Evolutionary conservation across 208 protist genomes (phyloP).

Genomic region (Strigomonas culicis): DNA sequence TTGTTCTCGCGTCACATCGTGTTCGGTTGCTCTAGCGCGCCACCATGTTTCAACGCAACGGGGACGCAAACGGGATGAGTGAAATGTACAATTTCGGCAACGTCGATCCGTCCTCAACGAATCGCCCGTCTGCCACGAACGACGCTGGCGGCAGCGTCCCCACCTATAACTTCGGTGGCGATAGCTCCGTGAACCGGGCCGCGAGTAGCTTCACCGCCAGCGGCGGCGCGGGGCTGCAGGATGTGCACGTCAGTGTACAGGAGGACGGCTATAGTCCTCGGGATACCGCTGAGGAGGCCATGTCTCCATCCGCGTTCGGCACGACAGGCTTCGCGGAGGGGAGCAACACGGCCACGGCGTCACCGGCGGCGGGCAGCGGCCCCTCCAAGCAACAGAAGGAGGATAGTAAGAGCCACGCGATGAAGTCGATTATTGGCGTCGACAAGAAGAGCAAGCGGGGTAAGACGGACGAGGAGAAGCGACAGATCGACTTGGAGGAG

Average conservation of each 20-base stretch:
- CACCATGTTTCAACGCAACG: not conserved
- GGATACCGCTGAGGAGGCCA: constrained; percentile 4
- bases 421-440: not conserved
- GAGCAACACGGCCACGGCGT: not conserved
- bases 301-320: not conserved
- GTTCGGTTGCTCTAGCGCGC: not conserved
- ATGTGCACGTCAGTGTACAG: constrained; percentile 11
- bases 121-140: not conserved
- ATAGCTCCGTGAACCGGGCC: not conserved
- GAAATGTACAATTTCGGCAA: constrained; percentile 34
- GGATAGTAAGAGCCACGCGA: not conserved
- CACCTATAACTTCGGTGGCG: constrained; percentile 3
- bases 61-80: constrained; percentile 12
- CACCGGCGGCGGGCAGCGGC: not conserved
- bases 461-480: constrained; percentile 25
- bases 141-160: not conserved
- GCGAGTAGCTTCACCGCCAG: not conserved
- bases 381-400: not conserved
- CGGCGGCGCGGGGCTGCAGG: not conserved
- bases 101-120: constrained; percentile 8
- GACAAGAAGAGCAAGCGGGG: constrained; percentile 19
- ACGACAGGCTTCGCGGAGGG: not conserved
- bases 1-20: not conserved
- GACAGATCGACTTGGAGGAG: constrained; percentile 25
- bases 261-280: constrained; percentile 13